Conservation (phyloP, 345 rosid species). For the Eucalyptus cladocalyx region DNA sequence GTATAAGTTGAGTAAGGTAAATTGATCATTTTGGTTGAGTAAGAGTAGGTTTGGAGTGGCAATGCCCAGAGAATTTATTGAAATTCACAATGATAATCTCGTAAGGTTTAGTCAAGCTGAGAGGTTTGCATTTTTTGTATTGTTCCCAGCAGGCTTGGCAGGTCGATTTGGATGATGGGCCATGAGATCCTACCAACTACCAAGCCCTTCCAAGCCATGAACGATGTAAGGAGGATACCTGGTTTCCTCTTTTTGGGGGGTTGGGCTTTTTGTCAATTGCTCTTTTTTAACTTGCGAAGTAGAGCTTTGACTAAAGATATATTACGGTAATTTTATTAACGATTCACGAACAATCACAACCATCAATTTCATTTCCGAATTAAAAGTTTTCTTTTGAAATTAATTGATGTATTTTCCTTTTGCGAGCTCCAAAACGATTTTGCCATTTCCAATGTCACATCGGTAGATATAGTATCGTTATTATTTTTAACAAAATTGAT, state of each 20-base stretch:
- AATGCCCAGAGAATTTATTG: neutral
- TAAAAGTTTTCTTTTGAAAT: neutral
- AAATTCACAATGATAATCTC: neutral
- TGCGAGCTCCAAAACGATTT: too few species aligned
- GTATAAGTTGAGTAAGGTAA: neutral
- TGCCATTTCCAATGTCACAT: neutral
- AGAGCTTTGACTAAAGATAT: neutral
- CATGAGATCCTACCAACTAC: neutral
- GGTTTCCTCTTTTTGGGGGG: neutral
- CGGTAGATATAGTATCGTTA: rapidly evolving
- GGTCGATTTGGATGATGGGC: neutral
- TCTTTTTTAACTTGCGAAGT: neutral
- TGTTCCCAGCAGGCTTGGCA: neutral
- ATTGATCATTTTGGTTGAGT: neutral
- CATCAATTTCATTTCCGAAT: neutral
- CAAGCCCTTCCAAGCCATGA: neutral
- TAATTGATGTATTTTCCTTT: neutral
- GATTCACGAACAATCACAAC: neutral
- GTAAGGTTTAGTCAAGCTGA: neutral
- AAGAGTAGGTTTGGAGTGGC: neutral
- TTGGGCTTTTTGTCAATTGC: neutral
- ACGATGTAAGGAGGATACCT: neutral
- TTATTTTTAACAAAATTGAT: neutral
- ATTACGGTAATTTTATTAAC: neutral
- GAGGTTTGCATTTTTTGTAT: neutral